These are phyloP conservation scores for Claviceps africana DNA, from an alignment of 2,329 filamentous ascomycete genomes.

Conservation along the genomic window DNA sequence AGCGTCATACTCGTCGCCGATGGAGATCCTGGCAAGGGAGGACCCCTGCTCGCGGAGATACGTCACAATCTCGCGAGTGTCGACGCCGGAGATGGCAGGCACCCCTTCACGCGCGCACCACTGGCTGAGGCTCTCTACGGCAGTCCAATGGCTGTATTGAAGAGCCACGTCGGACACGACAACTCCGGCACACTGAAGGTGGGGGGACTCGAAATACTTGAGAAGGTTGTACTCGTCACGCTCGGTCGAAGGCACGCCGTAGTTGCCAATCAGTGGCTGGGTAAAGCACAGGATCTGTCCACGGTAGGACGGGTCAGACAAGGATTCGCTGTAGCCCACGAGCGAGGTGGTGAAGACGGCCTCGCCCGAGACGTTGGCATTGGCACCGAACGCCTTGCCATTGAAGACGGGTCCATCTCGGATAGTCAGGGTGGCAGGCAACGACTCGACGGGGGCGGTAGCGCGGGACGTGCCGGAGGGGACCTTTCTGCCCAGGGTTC, in stretches of 20 bases:
- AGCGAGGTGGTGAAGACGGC: constrained; percentile 97
- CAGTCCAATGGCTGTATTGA: constrained; percentile 97
- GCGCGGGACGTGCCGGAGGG: constrained; percentile 42
- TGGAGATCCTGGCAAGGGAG: constrained; percentile 82
- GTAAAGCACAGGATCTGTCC: constrained; percentile 94
- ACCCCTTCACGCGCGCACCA: constrained; percentile 97
- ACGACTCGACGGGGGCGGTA: constrained; percentile 46
- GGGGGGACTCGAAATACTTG: constrained; percentile 96
- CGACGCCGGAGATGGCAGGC: constrained; percentile 89
- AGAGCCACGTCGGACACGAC: constrained; percentile 90
- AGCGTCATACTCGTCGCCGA: constrained; percentile 95
- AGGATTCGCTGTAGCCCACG: constrained; percentile 92
- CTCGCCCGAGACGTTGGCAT: constrained; percentile 92
- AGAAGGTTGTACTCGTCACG: constrained; percentile 82
- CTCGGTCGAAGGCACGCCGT: constrained; percentile 78
- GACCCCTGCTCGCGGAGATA: constrained; percentile 92
- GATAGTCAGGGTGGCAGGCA: constrained; percentile 78
- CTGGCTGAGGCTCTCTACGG: constrained; percentile 79
- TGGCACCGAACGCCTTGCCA: constrained; percentile 91
- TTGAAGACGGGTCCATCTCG: constrained; percentile 92
- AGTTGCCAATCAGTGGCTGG: constrained; percentile 91
- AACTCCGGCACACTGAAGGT: constrained; percentile 91
- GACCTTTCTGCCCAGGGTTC: constrained; percentile 56
- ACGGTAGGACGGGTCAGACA: constrained; percentile 77
- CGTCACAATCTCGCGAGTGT: constrained; percentile 93